Base-by-base conservation (phyloP, 2,329 filamentous ascomycete species). In the Scolecobasidium constrictum region DNA sequence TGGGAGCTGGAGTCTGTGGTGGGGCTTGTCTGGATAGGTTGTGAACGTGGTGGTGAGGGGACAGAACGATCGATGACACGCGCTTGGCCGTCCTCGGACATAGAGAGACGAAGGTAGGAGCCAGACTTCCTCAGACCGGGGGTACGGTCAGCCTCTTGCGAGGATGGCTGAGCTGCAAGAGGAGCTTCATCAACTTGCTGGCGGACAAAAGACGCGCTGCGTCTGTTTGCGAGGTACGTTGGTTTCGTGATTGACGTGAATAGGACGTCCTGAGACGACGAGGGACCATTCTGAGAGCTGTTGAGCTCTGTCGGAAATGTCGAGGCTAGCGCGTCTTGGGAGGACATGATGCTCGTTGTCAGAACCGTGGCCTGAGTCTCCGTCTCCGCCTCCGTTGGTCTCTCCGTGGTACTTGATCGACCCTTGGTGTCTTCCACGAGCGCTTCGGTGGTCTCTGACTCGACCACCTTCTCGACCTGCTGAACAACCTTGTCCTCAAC, bases 41-140 rank as follows among this genome's bases (percentile, higher is more conserved):
- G 66, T 52, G 65, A 62, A 52, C 72, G 68, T 46, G 71, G 75
- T 40, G 78, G 81, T 2, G 82, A 85, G 3, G 84, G 83, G 3
- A 73, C 69, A 48, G 81, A 77, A 48, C 81, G 73, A 43, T 81
- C 70, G 13, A 75, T 77, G 40, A 95, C 71, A 53, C 90, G 83
- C n/a, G 90, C 90, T 56, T 88, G 90, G 50, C 90, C 90, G 55
- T 95, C 86, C 22, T 88, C 73, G 15, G 86, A 92, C 55, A 92
- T 78, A 2, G 85, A 86, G 20, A 95, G 71, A 38, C 86, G 80
- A 45, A 94, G 73, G 20, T 75, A 72, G 38, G 74, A 74, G 33
- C 26, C 26, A n/a, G 9, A 9, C 26, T 31, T 31, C n/a, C 26
- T 31, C 9, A 31, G 26, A 7, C 26, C 26, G n/a, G 26, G 26